Evolutionary conservation across 164 flowering plant genomes (phyloP).

Genomic region (Pachysandra terminalis): DNA sequence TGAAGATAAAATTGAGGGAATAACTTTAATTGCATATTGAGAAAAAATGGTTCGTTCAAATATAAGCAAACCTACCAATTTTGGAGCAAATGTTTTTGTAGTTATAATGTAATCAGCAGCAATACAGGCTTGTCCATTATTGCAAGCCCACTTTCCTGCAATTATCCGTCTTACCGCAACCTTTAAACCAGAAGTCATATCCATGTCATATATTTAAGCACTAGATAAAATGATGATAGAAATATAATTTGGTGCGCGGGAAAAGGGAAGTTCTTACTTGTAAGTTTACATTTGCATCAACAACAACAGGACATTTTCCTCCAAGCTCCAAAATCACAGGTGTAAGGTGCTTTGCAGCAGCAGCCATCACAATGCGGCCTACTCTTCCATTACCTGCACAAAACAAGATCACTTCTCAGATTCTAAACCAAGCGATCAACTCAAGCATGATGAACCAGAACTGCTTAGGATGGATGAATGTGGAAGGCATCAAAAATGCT

Average conservation of each 20-base stretch:
- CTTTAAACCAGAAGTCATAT: slow-evolving; percentile 32
- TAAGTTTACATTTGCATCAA: slow-evolving; percentile 68
- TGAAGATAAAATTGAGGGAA: slow-evolving; percentile 1
- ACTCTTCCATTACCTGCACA: slow-evolving; percentile 72
- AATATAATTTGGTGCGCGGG: neutral
- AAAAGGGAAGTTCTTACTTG: slow-evolving; percentile 32
- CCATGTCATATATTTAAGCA: neutral
- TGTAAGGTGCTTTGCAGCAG: slow-evolving; percentile 96
- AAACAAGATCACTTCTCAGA: slow-evolving; percentile 6
- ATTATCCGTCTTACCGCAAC: slow-evolving; percentile 63
- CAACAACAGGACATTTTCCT: slow-evolving; percentile 87
- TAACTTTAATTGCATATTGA: neutral
- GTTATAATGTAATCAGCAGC: slow-evolving; percentile 72
- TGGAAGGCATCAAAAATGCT: neutral
- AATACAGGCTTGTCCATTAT: slow-evolving; percentile 79
- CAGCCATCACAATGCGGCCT: slow-evolving; percentile 80
- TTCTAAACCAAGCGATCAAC: neutral
- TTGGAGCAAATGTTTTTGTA: slow-evolving; percentile 64
- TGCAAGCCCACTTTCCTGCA: slow-evolving; percentile 74
- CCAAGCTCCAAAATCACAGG: slow-evolving; percentile 96
- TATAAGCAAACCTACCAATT: slow-evolving; percentile 41
- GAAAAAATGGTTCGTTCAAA: neutral
- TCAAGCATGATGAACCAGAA: neutral
- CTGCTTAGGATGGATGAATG: neutral
- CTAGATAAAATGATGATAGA: neutral